Percentiles rank a stretch among this genome's conserved stretches.
Conservation (phyloP, 441 rosid genomes). For the Pelargonium australe region DNA sequence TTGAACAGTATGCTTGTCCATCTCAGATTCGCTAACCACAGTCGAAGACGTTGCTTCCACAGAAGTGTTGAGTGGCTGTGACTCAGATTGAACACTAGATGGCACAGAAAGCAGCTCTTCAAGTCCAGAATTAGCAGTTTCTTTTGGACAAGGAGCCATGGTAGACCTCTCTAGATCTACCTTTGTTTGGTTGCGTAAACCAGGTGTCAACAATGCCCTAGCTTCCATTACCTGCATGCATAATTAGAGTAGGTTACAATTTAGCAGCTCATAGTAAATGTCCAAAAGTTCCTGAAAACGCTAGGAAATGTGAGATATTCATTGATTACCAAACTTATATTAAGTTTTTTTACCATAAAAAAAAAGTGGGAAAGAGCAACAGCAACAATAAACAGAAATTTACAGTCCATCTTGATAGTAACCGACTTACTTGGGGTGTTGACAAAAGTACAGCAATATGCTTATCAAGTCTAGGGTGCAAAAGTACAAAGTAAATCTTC, state of each 20-base stretch:
- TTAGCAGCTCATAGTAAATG: neutral
- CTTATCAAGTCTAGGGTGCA: constrained; percentile 58
- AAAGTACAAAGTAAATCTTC: constrained; percentile 63
- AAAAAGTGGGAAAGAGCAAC: neutral
- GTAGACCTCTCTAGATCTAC: neutral
- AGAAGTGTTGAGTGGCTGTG: constrained; percentile 25
- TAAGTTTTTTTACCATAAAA: neutral
- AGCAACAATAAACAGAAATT: neutral
- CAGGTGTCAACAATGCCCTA: constrained; percentile 56
- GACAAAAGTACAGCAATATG: constrained; percentile 52
- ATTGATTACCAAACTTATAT: neutral
- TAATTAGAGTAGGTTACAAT: neutral
- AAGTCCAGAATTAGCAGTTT: constrained; percentile 19
- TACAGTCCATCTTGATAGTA: neutral
- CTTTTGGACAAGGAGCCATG: constrained; percentile 12
- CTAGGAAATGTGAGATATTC: neutral
- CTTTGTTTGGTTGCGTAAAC: constrained; percentile 30
- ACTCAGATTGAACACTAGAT: constrained; percentile 25
- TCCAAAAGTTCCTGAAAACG: neutral
- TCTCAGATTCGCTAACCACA: constrained; percentile 36
- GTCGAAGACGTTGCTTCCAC: constrained; percentile 21
- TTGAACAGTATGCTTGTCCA: constrained; percentile 53
- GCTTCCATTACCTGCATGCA: constrained; percentile 62
- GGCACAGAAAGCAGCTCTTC: constrained; percentile 38
- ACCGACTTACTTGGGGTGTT: constrained; percentile 45